A percentile compares a stretch with the other conserved stretches of the same genome.
Conservation (phyloP, 2,329 filamentous ascomycete species). For the Arthrobotrys iridis region DNA sequence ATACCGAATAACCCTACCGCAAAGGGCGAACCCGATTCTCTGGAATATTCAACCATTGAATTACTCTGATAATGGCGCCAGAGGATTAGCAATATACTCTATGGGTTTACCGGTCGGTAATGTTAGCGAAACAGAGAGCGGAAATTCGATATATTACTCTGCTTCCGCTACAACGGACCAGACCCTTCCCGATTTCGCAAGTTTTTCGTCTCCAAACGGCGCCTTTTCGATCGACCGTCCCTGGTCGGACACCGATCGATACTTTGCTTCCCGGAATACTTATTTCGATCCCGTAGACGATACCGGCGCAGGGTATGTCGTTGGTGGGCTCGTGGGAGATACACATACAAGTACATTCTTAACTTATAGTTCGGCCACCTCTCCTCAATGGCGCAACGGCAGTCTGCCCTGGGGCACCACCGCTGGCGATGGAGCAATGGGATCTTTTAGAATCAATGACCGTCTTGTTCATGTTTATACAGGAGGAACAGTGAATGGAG, state of each 20-base stretch:
- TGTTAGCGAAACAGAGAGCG: neutral
- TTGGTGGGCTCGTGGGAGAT: neutral
- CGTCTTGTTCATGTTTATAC: neutral
- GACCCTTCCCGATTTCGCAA: neutral
- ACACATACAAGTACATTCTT: neutral
- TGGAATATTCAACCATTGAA: too few relatives aligned
- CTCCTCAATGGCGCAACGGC: neutral
- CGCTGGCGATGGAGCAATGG: slow-evolving; percentile 18
- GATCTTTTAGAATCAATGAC: neutral
- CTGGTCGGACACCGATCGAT: neutral
- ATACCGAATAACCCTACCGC: neutral
- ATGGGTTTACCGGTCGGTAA: neutral
- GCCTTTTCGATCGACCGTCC: neutral
- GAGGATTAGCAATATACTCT: neutral
- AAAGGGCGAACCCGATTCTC: neutral
- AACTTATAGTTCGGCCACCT: neutral
- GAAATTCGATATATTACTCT: neutral
- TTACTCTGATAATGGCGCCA: too few relatives aligned
- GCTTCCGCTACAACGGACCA: neutral
- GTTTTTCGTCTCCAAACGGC: neutral
- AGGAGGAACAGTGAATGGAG: slow-evolving; percentile 12
- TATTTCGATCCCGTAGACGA: slow-evolving; percentile 22
- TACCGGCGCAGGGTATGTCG: neutral
- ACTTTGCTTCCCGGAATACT: neutral
- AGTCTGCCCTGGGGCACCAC: slow-evolving; percentile 19